Base-by-base conservation (phyloP, 2,329 filamentous ascomycete species). In the Penicillium sclerotiorum region DNA sequence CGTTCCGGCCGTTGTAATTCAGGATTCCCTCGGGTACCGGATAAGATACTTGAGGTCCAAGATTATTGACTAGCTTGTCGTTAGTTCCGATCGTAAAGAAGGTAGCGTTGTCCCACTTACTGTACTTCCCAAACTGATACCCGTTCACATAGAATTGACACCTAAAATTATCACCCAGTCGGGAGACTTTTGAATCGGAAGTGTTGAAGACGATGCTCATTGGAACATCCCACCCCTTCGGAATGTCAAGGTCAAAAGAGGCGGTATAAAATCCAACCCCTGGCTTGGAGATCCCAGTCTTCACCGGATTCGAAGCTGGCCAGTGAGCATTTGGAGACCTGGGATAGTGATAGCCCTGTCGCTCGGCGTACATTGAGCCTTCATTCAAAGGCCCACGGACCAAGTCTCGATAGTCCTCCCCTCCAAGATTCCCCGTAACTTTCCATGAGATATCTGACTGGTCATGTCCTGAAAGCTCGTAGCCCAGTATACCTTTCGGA, bases 341-440 rank as follows among this genome's bases (percentile, higher is more conserved):
- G 0, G 80, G 79, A 20, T 81, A 74, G 58, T 82, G 78, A 43
- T 72, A 79, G 9, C 79, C 80, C 40, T 79, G 71, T 5, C 80
- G 69, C 53, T 83, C 80, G 4, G 74, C 76, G 54, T 65, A 82
- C 22, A 82, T 59, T 0, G 74, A 77, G 25, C 79, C 80, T 66
- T 82, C 80, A 53, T 82, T 83, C 5, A 81, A 63, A 1, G 80
- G 80, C 0, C 80, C 80, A 18, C 80, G 74, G 5, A 66, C 65
- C 1, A 69, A 60, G 52, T 83, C 79, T 3, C 47, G 44, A 60
- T 81, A 80, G 47, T 77, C 63, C 53, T 83, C 80, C 12, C 79
- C 80, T 4, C 77, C 77, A 0, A 82, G 68, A 50, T 82, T 83
- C 3, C 80, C 80, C 0, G 79, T 80, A 6, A 82, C 55, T 55